Evolutionary conservation across 2,329 filamentous ascomycete genomes (phyloP), one percentile per base, ranked within the genome.

Genomic region (Tolypocladium paradoxum): DNA sequence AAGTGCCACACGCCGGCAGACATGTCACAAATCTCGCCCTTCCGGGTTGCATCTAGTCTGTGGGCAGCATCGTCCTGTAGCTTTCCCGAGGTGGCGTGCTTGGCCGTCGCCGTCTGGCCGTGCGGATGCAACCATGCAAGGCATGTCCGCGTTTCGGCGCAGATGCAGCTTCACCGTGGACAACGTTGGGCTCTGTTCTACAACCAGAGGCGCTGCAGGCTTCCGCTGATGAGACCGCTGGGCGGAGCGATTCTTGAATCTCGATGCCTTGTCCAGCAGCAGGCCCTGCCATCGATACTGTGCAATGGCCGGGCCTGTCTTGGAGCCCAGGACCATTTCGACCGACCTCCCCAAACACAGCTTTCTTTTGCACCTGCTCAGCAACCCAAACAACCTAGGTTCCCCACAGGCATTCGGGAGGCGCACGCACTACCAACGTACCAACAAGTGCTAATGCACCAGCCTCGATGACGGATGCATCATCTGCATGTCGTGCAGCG

Each of bases 51-150:
- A 20, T 47, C 43, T 45, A n/a, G 43, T 18, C 43, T 31, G 27
- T 20, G 40, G 16, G 24, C 40, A 8, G 40, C 40, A 27, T 45
- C 40, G 40, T 27, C 3, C 8, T 29, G 40, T 33, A 33, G 31
- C 16, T 29, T 29, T 29, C 16, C 12, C 40, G 40, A 11, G 18
- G 43, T 31, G 27, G 27, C 43, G 43, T 31, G 27, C 43, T 47
- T 3, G 27, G 29, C 18, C 27, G 43, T 8, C 43, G 27, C 22
- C 38, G 24, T 7, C 24, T 43, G 20, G 27, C 51, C 14, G 33
- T 24, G 27, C 27, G 43, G 46, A 27, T 38, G 49, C 37, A 24
- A 45, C 49, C 49, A 47, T 55, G 53, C 53, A 55, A 48, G 53
- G 47, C 53, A 55, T 50, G 47, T 36, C 18, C 22, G 24, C 38